Evolutionary conservation across 257 asterid genomes (phyloP).

Genomic region (Anisodus acutangulus): DNA sequence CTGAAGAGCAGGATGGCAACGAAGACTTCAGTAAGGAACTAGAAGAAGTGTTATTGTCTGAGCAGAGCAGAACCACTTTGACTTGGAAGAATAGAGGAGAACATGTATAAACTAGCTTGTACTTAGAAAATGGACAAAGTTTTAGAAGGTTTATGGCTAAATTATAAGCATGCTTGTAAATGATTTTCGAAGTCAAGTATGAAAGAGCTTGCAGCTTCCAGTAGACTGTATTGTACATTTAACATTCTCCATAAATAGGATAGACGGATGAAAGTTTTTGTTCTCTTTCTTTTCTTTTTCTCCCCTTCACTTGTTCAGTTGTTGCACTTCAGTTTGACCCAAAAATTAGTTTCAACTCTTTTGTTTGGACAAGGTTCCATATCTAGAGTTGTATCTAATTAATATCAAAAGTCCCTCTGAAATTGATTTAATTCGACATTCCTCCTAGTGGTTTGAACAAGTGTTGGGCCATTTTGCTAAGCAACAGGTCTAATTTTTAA

Average conservation of each 20-base stretch:
- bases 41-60: conserved; percentile 37
- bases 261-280: background rate
- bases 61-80: conserved; percentile 35
- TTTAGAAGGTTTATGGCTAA: background rate
- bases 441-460: no score
- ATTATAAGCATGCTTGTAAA: background rate
- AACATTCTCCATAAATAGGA: background rate
- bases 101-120: background rate
- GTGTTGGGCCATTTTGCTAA: no score
- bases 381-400: no score
- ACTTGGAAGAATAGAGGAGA: conserved; percentile 28
- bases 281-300: background rate
- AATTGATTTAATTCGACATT: no score
- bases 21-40: conserved; percentile 45
- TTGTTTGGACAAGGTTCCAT: no score
- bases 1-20: conserved; percentile 15
- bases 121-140: background rate
- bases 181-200: background rate
- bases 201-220: background rate
- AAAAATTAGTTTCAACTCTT: no score
- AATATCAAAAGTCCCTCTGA: no score
- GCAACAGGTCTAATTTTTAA: no score
- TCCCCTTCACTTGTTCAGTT: background rate
- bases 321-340: background rate
- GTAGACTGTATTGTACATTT: background rate